Conservation (phyloP, 2,329 filamentous ascomycete species). For the Cercospora janseana region DNA sequence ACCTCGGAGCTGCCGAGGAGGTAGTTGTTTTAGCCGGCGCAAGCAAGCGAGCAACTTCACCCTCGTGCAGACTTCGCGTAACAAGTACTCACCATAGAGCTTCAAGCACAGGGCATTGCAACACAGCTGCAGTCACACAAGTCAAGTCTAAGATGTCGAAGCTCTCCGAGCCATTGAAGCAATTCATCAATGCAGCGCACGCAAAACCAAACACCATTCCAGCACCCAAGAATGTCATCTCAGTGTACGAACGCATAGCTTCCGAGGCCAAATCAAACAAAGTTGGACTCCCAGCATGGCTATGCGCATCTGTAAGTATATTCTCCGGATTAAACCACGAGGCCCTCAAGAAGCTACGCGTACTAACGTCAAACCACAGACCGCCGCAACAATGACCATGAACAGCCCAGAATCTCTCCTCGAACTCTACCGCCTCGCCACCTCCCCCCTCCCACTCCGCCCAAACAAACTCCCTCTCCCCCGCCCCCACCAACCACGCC, state of each 20-base stretch:
- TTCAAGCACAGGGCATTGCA: not conserved
- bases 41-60: too few relatives aligned
- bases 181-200: conserved; percentile 68
- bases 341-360: not conserved
- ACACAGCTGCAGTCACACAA: not conserved
- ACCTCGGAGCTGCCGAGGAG: too few relatives aligned
- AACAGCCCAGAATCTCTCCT: conserved; percentile 77
- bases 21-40: too few relatives aligned
- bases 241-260: conserved; percentile 64
- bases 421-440: conserved; percentile 55
- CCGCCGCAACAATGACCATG: conserved; percentile 79
- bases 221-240: conserved; percentile 61
- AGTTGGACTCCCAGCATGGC: conserved; percentile 64
- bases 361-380: conserved; percentile 46
- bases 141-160: conserved; percentile 60
- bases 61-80: too few relatives aligned
- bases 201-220: conserved; percentile 64
- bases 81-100: not conserved
- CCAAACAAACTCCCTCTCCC: conserved; percentile 24
- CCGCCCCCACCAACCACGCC: conserved; percentile 34
- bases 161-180: conserved; percentile 68
- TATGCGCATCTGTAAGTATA: conserved; percentile 59
- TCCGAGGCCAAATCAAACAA: conserved; percentile 61
- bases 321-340: not conserved
- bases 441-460: conserved; percentile 33